These are phyloP conservation scores for Phytophthora fragariae DNA, from an alignment of 352 stramenopile genomes.

Conservation along the genomic window DNA sequence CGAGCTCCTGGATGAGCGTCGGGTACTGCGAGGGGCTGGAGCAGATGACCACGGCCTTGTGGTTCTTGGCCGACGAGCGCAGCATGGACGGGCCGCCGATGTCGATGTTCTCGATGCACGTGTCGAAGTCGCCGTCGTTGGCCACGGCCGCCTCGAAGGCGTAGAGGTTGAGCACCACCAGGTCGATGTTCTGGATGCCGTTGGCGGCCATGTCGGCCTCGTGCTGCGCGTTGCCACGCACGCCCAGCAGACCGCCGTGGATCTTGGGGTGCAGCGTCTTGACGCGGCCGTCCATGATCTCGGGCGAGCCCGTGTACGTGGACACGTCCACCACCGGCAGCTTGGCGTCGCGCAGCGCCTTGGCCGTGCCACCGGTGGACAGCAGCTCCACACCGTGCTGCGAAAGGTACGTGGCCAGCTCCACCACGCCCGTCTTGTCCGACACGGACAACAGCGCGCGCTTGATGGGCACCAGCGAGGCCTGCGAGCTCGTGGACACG, in stretches of 20 bases:
- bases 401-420: conserved; percentile 95
- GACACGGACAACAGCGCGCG: conserved; percentile 99
- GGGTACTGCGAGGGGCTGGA: conserved; percentile 96
- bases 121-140: conserved; percentile 93
- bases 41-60: conserved; percentile 98
- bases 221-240: conserved; percentile 97
- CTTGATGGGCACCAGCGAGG: conserved; percentile 92
- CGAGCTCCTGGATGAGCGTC: conserved; percentile 93
- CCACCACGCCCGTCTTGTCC: conserved; percentile 98
- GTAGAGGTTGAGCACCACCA: conserved; percentile 99
- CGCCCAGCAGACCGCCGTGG: conserved; percentile 98
- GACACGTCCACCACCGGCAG: conserved; percentile 97
- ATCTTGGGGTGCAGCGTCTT: conserved; percentile 99
- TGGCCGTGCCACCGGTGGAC: conserved; percentile 98
- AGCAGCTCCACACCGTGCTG: conserved; percentile 96
- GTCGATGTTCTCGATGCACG: conserved; percentile 99
- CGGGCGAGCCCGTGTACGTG: conserved; percentile 96
- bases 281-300: conserved; percentile 99
- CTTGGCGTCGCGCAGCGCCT: conserved; percentile 95
- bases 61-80: conserved; percentile 99
- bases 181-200: conserved; percentile 97
- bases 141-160: conserved; percentile 98
- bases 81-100: conserved; percentile 99
- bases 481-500: conserved; percentile 63
- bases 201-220: conserved; percentile 97